phyloP scores from a whole-genome alignment of 225 moss, liverwort and hornwort species.

The Sphagnum tenellum region DNA sequence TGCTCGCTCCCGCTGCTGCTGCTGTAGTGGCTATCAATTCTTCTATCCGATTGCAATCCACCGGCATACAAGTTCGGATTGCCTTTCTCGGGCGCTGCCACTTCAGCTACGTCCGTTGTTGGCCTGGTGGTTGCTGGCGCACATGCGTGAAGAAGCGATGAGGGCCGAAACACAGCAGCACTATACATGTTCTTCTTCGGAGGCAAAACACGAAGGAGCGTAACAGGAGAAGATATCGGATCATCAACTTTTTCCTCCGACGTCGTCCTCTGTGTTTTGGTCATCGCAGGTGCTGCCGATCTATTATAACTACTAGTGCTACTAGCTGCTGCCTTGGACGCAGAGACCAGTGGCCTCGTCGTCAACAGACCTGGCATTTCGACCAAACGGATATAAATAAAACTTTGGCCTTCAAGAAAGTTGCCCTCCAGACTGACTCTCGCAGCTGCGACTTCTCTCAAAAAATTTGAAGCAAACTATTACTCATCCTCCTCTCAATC shows the following conservation, averaged over 20 bases:
- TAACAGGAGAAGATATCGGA: conserved; percentile 5
- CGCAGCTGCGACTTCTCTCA: no score
- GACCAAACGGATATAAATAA: no score
- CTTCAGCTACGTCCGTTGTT: conserved; percentile 11
- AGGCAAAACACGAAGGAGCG: conserved; percentile 1
- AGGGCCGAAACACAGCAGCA: neutral
- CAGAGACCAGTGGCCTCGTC: conserved; percentile 24
- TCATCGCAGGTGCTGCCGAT: conserved; percentile 1
- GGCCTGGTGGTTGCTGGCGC: neutral
- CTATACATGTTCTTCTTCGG: neutral
- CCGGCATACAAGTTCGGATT: neutral
- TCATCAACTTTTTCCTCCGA: conserved; percentile 13
- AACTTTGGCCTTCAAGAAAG: no score
- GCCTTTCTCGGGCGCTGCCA: conserved; percentile 1
- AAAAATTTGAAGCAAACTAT: no score
- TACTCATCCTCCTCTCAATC: no score
- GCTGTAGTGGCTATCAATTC: conserved; percentile 13
- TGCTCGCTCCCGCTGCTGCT: conserved; percentile 42
- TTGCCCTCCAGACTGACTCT: no score
- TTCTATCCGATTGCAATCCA: neutral
- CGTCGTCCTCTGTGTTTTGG: conserved; percentile 9
- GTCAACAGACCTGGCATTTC: conserved; percentile 31
- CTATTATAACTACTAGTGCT: neutral
- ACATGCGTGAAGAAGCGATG: conserved; percentile 1
- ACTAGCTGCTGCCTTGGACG: conserved; percentile 11